Evolutionary conservation across 148 eudicot species (phyloP).

Genomic region (Silene uniflora): DNA sequence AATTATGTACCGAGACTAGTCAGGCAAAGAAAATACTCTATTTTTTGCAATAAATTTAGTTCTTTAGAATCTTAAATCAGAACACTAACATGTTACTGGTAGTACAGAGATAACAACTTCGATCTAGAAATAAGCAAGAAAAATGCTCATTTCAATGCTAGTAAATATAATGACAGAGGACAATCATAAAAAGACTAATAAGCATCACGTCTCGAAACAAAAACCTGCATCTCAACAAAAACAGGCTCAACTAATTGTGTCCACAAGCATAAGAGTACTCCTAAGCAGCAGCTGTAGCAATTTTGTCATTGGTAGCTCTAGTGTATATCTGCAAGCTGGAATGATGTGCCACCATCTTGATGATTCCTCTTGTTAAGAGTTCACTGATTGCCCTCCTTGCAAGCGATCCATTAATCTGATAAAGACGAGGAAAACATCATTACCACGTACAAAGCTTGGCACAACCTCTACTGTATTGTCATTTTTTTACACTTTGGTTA

Average conservation of each 20-base stretch:
- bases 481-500: background rate
- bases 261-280: background rate
- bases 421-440: background rate
- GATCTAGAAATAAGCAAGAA: background rate
- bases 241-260: background rate
- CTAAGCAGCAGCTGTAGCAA: conserved; percentile 20
- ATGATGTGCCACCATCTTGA: conserved; percentile 75
- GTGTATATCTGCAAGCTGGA: conserved; percentile 79
- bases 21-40: no score
- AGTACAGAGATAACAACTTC: background rate
- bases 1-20: no score
- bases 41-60: no score
- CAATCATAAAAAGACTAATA: background rate
- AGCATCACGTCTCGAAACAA: background rate
- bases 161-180: background rate
- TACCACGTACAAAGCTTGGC: background rate
- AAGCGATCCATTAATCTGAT: conserved; percentile 69
- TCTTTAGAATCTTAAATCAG: no score
- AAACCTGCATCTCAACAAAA: conserved; percentile 10
- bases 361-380: conserved; percentile 55
- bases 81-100: background rate
- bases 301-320: conserved; percentile 55
- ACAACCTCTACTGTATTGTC: background rate
- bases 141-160: background rate
- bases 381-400: conserved; percentile 77